A percentile compares a stretch with the other conserved stretches of the same genome.
These are phyloP conservation scores for Cynanchum wilfordii DNA, from an alignment of 257 asterid species.

Conservation along the genomic window DNA sequence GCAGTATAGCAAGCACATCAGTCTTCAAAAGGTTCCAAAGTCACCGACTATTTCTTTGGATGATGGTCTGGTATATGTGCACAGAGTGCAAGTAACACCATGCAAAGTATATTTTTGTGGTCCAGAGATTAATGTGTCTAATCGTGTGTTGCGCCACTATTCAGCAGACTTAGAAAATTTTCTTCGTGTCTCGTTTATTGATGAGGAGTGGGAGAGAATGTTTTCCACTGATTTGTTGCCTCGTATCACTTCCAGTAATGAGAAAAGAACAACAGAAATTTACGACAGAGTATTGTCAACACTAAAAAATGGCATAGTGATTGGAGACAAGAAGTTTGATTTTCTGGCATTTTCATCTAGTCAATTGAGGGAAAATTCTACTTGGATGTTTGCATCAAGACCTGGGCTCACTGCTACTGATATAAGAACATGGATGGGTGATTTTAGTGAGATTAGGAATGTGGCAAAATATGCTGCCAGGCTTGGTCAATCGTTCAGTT, in stretches of 20 bases:
- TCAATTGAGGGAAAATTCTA: slow-evolving; percentile 75
- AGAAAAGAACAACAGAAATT: slow-evolving; percentile 41
- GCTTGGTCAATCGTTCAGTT: slow-evolving; percentile 92
- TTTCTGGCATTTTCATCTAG: slow-evolving; percentile 98
- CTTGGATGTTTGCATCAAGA: slow-evolving; percentile 89
- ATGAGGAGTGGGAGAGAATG: slow-evolving; percentile 83
- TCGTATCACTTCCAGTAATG: slow-evolving; percentile 28
- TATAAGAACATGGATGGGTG: slow-evolving; percentile 86
- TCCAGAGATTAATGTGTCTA: slow-evolving; percentile 76
- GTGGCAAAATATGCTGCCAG: slow-evolving; percentile 93
- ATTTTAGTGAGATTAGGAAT: slow-evolving; percentile 56
- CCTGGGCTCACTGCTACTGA: slow-evolving; percentile 37
- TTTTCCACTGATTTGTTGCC: slow-evolving; percentile 53
- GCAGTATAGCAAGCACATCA: slow-evolving; percentile 44
- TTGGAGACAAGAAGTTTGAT: slow-evolving; percentile 67
- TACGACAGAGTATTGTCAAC: slow-evolving; percentile 57
- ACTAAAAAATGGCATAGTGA: slow-evolving; percentile 57
- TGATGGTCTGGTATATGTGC: slow-evolving; percentile 70
- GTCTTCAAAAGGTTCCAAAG: slow-evolving; percentile 39
- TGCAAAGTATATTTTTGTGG: slow-evolving; percentile 71
- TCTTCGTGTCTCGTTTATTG: slow-evolving; percentile 84
- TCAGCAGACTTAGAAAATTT: slow-evolving; percentile 50
- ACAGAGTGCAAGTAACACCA: slow-evolving; percentile 87
- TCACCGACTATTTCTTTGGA: slow-evolving; percentile 57
- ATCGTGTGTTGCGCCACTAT: slow-evolving; percentile 72